Base-by-base conservation (phyloP, 164 flowering plant genomes). In the Pachysandra terminalis region DNA sequence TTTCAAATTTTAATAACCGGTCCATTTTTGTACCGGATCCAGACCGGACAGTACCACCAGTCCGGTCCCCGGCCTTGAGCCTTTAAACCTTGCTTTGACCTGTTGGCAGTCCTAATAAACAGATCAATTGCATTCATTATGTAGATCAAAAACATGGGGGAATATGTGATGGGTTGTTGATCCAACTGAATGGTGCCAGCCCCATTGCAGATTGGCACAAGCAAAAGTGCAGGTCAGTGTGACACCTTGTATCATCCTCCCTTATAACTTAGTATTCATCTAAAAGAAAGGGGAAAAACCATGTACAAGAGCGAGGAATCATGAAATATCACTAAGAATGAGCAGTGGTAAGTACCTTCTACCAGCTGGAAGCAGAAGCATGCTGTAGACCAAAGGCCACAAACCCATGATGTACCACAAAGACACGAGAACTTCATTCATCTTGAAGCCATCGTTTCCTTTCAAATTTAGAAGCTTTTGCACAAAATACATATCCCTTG, bases 341-440 rank as follows among this genome's bases (percentile, higher is more conserved):
- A 57, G 53, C 25, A 58, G 25, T 35, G 13, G 35, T 9, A 10
- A 0, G 23, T 76, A 86, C 93, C 93, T 91, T 90, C 93, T 82
- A 61, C 84, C 97, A 37, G 86, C 78, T 23, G 97, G 98, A 72
- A 91, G 82, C 67, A 91, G 82, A 52, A 95, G 82, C 98, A 90
- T 88, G 75, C 85, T 78, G 67, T 91, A 95, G 1, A 87, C 81
- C 32, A 91, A 59, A 16, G 98, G 98, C 96, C 96, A 95, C 70
- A 95, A 73, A 19, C 96, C 98, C 97, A 91, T 91, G 67, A 95
- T 81, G 75, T 95, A 86, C 97, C 97, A 95, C 23, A 86, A 71
- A 23, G 92, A 81, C 22, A 91, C 90, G 22, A 95, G 83, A 59
- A 95, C 89, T 71, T 85, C 79, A 77, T 91, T 95, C 98, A 89